phyloP scores from a whole-genome alignment of 257 asterid genomes.

The Solanum dulcamara region DNA sequence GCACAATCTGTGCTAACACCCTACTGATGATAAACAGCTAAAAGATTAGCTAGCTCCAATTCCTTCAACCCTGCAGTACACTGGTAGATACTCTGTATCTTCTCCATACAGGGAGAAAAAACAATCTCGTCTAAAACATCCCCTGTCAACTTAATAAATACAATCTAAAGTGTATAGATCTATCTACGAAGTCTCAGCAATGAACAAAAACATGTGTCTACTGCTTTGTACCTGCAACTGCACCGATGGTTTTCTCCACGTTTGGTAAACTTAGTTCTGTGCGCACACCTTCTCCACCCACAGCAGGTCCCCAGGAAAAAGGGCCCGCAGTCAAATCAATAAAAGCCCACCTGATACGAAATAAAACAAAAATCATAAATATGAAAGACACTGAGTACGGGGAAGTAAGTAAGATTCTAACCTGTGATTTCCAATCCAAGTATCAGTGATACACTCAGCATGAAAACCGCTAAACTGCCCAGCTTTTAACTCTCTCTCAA shows the following conservation, averaged over 20 bases:
- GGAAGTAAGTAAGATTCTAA: constrained; percentile 1
- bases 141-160: background rate
- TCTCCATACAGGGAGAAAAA: background rate
- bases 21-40: background rate
- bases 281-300: constrained; percentile 99
- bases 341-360: constrained; percentile 84
- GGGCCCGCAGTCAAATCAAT: constrained; percentile 94
- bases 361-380: background rate
- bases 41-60: background rate
- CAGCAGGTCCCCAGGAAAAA: constrained; percentile 98
- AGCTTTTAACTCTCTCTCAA: constrained; percentile 69
- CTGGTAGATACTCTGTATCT: background rate
- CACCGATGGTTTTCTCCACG: constrained; percentile 88
- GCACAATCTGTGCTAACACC: background rate
- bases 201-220: background rate
- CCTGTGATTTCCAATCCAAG: constrained; percentile 91
- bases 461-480: constrained; percentile 69
- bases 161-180: background rate
- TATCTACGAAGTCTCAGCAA: background rate
- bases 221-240: constrained; percentile 63
- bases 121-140: background rate
- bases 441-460: constrained; percentile 88
- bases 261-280: constrained; percentile 87
- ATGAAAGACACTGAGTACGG: background rate
- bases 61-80: background rate